phyloP scores from a whole-genome alignment of 371 early-diverging fungal genomes.

The Phascolomyces articulosus region DNA sequence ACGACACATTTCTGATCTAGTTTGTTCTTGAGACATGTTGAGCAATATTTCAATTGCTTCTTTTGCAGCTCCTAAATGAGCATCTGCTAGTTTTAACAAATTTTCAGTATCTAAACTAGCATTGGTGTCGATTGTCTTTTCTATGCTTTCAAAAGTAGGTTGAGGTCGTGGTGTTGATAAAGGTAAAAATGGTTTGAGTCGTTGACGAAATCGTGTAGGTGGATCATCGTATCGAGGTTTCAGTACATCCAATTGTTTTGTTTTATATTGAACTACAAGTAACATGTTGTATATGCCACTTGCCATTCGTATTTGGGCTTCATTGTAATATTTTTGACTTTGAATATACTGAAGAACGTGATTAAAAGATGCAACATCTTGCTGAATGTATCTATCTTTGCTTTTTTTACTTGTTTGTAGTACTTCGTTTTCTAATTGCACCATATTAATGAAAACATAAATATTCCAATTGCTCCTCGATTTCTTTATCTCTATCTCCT shows the following conservation, averaged over 20 bases:
- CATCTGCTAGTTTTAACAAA: slow-evolving; percentile 18
- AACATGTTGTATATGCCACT: slow-evolving; percentile 38
- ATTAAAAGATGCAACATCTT: not conserved
- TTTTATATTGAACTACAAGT: slow-evolving; percentile 33
- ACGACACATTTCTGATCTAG: slow-evolving; percentile 49
- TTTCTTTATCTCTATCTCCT: not conserved
- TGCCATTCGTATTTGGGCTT: slow-evolving; percentile 23
- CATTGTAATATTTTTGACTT: slow-evolving; percentile 11
- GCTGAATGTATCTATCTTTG: not conserved
- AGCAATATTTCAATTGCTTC: slow-evolving; percentile 30
- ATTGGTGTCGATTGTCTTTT: slow-evolving; percentile 28
- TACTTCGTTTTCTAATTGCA: not conserved
- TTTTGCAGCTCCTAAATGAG: slow-evolving; percentile 13
- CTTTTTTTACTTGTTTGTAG: slow-evolving; percentile 9
- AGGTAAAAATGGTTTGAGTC: slow-evolving; percentile 59
- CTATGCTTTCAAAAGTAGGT: slow-evolving; percentile 36
- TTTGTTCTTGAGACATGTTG: slow-evolving; percentile 21
- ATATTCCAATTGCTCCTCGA: too few species aligned
- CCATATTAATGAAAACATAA: too few species aligned
- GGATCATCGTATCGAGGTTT: slow-evolving; percentile 56
- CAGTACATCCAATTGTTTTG: slow-evolving; percentile 40
- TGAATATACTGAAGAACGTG: not conserved
- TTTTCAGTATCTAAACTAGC: slow-evolving; percentile 23
- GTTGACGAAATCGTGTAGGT: slow-evolving; percentile 57
- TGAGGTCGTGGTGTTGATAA: slow-evolving; percentile 51